Evolutionary conservation across 306 rosid species (phyloP).

Genomic region (Glycine latifolia): DNA sequence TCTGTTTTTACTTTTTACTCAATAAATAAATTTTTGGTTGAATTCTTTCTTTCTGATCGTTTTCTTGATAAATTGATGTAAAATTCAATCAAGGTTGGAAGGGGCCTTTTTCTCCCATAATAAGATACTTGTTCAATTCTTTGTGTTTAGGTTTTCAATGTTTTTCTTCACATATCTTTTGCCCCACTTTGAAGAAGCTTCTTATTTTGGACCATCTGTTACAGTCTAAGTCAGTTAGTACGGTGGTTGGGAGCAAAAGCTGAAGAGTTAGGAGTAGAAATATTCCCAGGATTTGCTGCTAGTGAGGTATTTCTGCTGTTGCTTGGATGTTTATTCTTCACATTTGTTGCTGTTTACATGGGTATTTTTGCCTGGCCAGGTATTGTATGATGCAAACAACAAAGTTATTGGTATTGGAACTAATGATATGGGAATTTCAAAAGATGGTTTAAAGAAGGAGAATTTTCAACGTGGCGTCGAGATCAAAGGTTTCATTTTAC

Average conservation of each 20-base stretch:
- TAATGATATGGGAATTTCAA: constrained; percentile 93
- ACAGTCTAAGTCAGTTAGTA: constrained; percentile 88
- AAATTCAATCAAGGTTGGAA: background rate
- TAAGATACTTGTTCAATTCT: constrained; percentile 9
- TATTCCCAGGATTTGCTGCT: constrained; percentile 97
- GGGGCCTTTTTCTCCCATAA: background rate
- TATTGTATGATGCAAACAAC: constrained; percentile 72
- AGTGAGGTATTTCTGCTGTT: constrained; percentile 72
- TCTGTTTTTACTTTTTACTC: background rate
- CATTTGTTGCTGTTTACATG: constrained; percentile 36
- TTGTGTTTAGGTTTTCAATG: constrained; percentile 30
- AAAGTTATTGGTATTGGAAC: constrained; percentile 86
- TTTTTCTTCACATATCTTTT: background rate
- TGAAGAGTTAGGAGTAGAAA: constrained; percentile 94
- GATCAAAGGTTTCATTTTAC: constrained; percentile 74
- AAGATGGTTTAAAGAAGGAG: constrained; percentile 92
- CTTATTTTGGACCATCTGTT: constrained; percentile 48
- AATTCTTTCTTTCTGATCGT: background rate
- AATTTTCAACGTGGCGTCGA: constrained; percentile 85
- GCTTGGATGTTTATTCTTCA: constrained; percentile 36
- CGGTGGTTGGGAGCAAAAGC: constrained; percentile 98
- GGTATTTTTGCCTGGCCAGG: constrained; percentile 53
- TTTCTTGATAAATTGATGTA: constrained; percentile 21
- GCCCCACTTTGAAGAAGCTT: constrained; percentile 20
- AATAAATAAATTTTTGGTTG: background rate